A percentile compares a stretch with the other conserved stretches of the same genome.
These are phyloP conservation scores for Fusarium chaquense DNA, from an alignment of 2,329 filamentous ascomycete genomes.

Conservation along the genomic window DNA sequence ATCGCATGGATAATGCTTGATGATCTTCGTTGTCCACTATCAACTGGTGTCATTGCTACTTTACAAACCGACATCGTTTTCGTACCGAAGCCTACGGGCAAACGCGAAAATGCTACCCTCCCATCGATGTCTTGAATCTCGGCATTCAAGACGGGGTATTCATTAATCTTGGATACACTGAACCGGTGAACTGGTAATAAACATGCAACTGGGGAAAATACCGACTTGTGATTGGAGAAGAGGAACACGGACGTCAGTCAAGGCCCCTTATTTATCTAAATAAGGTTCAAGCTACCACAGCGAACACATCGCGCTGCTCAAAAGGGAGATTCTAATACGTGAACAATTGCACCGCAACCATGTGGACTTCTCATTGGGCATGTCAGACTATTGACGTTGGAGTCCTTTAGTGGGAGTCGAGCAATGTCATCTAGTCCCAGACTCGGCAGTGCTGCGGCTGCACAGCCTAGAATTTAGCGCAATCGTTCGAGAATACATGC, in stretches of 20 bases:
- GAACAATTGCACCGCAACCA: constrained; percentile 6
- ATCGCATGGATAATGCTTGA: constrained; percentile 9
- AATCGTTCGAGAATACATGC: background rate
- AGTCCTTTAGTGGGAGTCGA: background rate
- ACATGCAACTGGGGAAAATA: constrained; percentile 13
- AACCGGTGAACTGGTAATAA: constrained; percentile 28
- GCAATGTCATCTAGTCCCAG: constrained; percentile 11
- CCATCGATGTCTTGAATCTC: constrained; percentile 29
- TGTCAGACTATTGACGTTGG: constrained; percentile 4
- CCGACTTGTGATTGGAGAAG: constrained; percentile 38
- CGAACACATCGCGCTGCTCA: constrained; percentile 27
- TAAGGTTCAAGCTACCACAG: constrained; percentile 40
- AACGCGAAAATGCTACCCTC: constrained; percentile 28
- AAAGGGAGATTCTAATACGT: constrained; percentile 12
- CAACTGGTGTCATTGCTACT: background rate
- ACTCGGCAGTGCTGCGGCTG: constrained; percentile 3
- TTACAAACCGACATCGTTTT: constrained; percentile 14
- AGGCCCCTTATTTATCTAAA: constrained; percentile 36
- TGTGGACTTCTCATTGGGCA: background rate
- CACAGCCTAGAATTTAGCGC: background rate
- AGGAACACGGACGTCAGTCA: constrained; percentile 23
- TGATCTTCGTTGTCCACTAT: constrained; percentile 6
- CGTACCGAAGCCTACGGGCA: constrained; percentile 13
- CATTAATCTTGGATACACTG: constrained; percentile 14
- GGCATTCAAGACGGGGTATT: constrained; percentile 25